These are phyloP conservation scores for Cucurbita ficifolia DNA, from an alignment of 306 rosid species.

Conservation along the genomic window DNA sequence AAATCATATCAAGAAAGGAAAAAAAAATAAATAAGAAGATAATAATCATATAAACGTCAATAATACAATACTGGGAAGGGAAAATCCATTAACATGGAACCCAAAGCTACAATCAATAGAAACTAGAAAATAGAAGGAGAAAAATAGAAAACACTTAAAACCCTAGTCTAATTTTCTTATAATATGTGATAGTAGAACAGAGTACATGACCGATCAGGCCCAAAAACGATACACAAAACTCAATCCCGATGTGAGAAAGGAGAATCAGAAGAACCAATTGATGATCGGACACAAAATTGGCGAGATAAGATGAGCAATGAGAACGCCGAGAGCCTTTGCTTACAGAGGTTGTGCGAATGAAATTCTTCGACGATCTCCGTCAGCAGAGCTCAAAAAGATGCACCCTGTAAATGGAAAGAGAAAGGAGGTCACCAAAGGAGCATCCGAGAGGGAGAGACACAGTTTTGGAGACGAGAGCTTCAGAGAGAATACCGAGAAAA, in stretches of 20 bases:
- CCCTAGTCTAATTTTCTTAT: constrained; percentile 9
- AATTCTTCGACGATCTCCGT: not conserved
- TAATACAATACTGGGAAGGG: constrained; percentile 11
- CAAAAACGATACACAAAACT: not conserved
- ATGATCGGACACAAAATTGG: not conserved
- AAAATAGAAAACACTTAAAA: not conserved
- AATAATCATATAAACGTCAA: constrained; percentile 4
- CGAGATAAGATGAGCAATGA: not conserved
- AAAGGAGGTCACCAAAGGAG: not conserved
- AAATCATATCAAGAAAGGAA: constrained; percentile 1
- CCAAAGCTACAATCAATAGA: constrained; percentile 11
- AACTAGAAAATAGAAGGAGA: not conserved
- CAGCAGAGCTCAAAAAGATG: not conserved
- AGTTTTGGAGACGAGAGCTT: not conserved
- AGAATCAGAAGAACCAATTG: not conserved
- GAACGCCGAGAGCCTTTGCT: not conserved
- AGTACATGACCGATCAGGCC: constrained; percentile 11
- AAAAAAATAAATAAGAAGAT: constrained; percentile 1
- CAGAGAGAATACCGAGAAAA: not conserved
- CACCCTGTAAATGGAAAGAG: not conserved
- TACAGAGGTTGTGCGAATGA: not conserved
- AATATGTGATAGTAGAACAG: not conserved
- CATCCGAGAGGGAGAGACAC: not conserved
- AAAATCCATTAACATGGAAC: constrained; percentile 7
- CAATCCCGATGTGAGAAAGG: not conserved